A percentile compares a stretch with the other conserved stretches of the same genome.
phyloP scores from a whole-genome alignment of 176 grass and related monocot genomes.

The Ananas comosus region DNA sequence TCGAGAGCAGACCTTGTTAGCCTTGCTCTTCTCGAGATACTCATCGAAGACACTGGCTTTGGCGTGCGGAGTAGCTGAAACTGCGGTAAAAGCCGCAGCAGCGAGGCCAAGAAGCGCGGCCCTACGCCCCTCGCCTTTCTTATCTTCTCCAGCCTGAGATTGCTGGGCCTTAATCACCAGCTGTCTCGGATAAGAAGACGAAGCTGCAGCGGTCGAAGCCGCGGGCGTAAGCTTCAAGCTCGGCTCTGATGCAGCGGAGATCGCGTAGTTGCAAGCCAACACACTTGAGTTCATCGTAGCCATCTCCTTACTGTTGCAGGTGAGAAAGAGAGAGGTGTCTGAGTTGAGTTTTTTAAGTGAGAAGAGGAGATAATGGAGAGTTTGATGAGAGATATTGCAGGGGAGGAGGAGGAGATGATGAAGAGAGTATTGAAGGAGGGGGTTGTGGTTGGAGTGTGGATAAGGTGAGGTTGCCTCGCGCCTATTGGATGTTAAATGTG shows the following conservation, averaged over 20 bases:
- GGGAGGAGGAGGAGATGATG: neutral
- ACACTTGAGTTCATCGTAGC: slow-evolving; percentile 57
- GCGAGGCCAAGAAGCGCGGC: slow-evolving; percentile 64
- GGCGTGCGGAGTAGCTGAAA: slow-evolving; percentile 29
- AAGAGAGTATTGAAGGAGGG: slow-evolving; percentile 1
- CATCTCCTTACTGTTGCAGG: slow-evolving; percentile 32
- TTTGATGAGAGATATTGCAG: slow-evolving; percentile 17
- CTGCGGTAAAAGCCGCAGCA: slow-evolving; percentile 40
- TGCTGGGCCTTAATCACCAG: slow-evolving; percentile 26
- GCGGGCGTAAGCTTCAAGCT: slow-evolving; percentile 19
- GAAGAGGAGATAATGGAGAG: slow-evolving; percentile 9
- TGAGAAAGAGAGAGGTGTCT: too few species aligned
- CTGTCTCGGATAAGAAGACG: slow-evolving; percentile 8
- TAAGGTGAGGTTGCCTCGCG: slow-evolving; percentile 76
- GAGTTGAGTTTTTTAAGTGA: neutral
- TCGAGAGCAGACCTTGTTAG: slow-evolving; percentile 52
- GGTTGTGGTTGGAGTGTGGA: slow-evolving; percentile 67
- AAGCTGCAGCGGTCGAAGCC: slow-evolving; percentile 5
- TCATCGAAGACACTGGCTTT: slow-evolving; percentile 66
- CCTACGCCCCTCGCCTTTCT: slow-evolving; percentile 41
- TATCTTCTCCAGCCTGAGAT: slow-evolving; percentile 3
- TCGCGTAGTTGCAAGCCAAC: slow-evolving; percentile 40
- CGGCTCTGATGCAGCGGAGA: slow-evolving; percentile 5
- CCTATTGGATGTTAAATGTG: slow-evolving; percentile 33
- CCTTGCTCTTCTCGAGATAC: slow-evolving; percentile 97